phyloP scores from a whole-genome alignment of 805 yeast genomes.

The Metschnikowia colocasiae region DNA sequence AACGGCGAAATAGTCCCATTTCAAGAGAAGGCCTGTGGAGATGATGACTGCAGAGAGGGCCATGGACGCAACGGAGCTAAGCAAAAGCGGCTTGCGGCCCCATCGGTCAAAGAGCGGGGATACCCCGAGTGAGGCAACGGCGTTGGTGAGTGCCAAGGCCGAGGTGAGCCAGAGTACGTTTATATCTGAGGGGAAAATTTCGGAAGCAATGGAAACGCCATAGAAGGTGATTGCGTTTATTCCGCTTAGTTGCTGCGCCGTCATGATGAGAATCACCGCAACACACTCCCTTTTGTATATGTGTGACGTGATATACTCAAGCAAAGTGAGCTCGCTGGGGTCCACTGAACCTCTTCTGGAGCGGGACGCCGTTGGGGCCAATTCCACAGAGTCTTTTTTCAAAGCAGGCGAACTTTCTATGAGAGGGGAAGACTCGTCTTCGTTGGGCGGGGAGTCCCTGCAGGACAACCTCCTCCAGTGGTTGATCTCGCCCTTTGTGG shows the following conservation, averaged over 20 bases:
- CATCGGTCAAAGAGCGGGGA: slow-evolving; percentile 19
- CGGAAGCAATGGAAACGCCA: slow-evolving; percentile 21
- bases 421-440: slow-evolving; percentile 6
- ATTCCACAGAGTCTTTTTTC: not conserved
- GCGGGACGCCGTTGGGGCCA: not conserved
- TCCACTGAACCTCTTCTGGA: slow-evolving; percentile 23
- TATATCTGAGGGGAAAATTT: slow-evolving; percentile 13
- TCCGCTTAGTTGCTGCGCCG: slow-evolving; percentile 34
- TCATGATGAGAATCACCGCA: slow-evolving; percentile 35
- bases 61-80: slow-evolving; percentile 24
- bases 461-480: slow-evolving; percentile 33
- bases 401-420: not conserved
- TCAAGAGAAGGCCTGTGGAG: slow-evolving; percentile 23
- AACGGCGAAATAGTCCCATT: slow-evolving; percentile 20
- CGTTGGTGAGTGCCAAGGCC: slow-evolving; percentile 19
- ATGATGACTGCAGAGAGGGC: slow-evolving; percentile 24
- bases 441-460: slow-evolving; percentile 4
- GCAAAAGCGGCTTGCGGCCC: slow-evolving; percentile 27
- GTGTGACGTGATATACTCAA: slow-evolving; percentile 20
- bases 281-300: slow-evolving; percentile 24
- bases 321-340: slow-evolving; percentile 20
- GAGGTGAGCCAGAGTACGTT: slow-evolving; percentile 19
- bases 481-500: slow-evolving; percentile 32
- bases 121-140: slow-evolving; percentile 14
- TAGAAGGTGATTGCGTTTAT: slow-evolving; percentile 27